These are phyloP conservation scores for Aspergillus japonicus DNA, from an alignment of 2,329 filamentous ascomycete species.

Conservation along the genomic window DNA sequence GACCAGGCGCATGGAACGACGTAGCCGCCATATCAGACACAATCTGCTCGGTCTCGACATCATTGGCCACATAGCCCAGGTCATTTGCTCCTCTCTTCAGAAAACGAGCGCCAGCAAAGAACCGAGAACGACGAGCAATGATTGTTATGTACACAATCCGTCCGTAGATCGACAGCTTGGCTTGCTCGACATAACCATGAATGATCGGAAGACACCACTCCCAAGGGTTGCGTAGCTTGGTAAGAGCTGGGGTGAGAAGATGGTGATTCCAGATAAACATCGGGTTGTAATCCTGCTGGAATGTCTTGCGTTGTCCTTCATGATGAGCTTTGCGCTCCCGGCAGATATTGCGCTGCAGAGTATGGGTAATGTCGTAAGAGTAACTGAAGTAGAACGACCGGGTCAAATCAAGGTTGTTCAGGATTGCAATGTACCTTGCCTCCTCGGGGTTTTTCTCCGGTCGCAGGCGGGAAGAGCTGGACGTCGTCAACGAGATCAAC, in stretches of 20 bases:
- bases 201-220: constrained; percentile 97
- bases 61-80: constrained; percentile 91
- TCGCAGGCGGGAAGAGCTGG: constrained; percentile 64
- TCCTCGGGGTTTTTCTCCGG: constrained; percentile 87
- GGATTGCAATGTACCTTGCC: constrained; percentile 79
- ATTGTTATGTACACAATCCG: constrained; percentile 88
- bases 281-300: constrained; percentile 78
- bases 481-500: constrained; percentile 78
- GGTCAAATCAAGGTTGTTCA: constrained; percentile 87
- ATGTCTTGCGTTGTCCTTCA: constrained; percentile 60
- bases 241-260: constrained; percentile 71
- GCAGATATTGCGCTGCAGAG: constrained; percentile 87
- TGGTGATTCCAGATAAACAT: constrained; percentile 99
- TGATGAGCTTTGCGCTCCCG: constrained; percentile 71
- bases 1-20: constrained; percentile 89
- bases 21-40: constrained; percentile 93
- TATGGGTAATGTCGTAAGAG: constrained; percentile 91
- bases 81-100: constrained; percentile 95
- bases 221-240: constrained; percentile 73
- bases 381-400: constrained; percentile 98
- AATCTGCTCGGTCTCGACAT: constrained; percentile 98
- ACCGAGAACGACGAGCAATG: constrained; percentile 85
- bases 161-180: constrained; percentile 80
- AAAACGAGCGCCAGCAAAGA: constrained; percentile 92
- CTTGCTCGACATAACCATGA: constrained; percentile 93